Conservation (phyloP, 1,284 basidiomycete species). For the Heterobasidion annosum region DNA sequence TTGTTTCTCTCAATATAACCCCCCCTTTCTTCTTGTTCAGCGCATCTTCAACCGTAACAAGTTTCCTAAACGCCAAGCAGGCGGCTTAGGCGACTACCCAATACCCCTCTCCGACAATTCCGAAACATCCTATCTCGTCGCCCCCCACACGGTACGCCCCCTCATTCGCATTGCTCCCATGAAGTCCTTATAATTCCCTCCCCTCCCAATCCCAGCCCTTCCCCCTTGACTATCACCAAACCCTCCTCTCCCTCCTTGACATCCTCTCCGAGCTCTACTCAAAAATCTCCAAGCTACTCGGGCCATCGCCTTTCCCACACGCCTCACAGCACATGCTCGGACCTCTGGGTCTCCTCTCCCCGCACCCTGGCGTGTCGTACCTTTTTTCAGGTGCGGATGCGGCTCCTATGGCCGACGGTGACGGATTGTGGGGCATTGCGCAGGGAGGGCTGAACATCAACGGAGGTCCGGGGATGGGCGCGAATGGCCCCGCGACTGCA, state of each 20-base stretch:
- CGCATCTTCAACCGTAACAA: conserved; percentile 44
- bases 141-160: conserved; percentile 60
- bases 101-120: conserved; percentile 49
- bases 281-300: conserved; percentile 72
- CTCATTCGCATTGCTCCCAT: neutral
- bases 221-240: conserved; percentile 79
- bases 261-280: conserved; percentile 82
- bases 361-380: conserved; percentile 76
- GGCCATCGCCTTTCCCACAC: conserved; percentile 63
- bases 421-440: conserved; percentile 65
- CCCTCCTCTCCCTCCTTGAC: conserved; percentile 76
- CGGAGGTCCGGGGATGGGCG: conserved; percentile 16
- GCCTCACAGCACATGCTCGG: conserved; percentile 68
- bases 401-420: conserved; percentile 29
- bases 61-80: conserved; percentile 36
- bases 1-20: conserved; percentile 2
- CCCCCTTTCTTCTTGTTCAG: conserved; percentile 19
- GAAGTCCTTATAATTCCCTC: neutral
- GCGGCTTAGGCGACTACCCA: conserved; percentile 47
- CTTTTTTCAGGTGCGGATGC: conserved; percentile 42
- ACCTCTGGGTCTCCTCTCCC: conserved; percentile 31
- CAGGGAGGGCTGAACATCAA: conserved; percentile 25
- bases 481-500: neutral
- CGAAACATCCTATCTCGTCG: conserved; percentile 64
- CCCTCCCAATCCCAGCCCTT: conserved; percentile 50